Conservation (phyloP, 139 green algal species). For the Tetratostichococcus sp. region DNA sequence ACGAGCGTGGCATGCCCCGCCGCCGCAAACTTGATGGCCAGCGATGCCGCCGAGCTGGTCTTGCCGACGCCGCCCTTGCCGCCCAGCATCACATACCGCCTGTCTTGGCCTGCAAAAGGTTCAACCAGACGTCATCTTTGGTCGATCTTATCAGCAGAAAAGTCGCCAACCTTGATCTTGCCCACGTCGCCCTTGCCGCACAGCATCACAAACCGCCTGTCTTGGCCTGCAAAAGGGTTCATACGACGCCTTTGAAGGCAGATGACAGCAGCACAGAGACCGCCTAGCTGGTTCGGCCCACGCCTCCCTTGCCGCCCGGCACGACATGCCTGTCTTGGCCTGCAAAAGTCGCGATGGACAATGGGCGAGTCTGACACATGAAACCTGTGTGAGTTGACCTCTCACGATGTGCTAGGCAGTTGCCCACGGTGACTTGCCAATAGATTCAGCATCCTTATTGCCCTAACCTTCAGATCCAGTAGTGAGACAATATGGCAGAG, state of each 20-base stretch:
- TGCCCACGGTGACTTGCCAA: too few relatives aligned
- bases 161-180: too few relatives aligned
- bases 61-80: constrained; percentile 99
- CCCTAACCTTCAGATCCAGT: too few relatives aligned
- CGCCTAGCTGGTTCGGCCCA: constrained; percentile 98
- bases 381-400: too few relatives aligned
- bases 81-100: constrained; percentile 77
- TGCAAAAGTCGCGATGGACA: too few relatives aligned
- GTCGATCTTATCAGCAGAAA: too few relatives aligned
- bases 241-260: too few relatives aligned
- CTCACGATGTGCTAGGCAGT: too few relatives aligned
- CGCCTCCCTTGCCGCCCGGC: constrained; percentile 94
- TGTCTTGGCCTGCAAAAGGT: constrained; percentile 1
- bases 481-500: too few relatives aligned
- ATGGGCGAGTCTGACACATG: too few relatives aligned
- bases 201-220: constrained; percentile 69
- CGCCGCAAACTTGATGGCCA: constrained; percentile 75
- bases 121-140: background rate
- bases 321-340: constrained; percentile 47
- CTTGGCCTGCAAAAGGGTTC: background rate
- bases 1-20: constrained; percentile 81
- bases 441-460: too few relatives aligned
- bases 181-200: constrained; percentile 97
- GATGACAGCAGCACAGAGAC: too few relatives aligned
- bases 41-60: constrained; percentile 76